phyloP scores from a whole-genome alignment of 2,329 filamentous ascomycete genomes.

The Fusarium nanum region DNA sequence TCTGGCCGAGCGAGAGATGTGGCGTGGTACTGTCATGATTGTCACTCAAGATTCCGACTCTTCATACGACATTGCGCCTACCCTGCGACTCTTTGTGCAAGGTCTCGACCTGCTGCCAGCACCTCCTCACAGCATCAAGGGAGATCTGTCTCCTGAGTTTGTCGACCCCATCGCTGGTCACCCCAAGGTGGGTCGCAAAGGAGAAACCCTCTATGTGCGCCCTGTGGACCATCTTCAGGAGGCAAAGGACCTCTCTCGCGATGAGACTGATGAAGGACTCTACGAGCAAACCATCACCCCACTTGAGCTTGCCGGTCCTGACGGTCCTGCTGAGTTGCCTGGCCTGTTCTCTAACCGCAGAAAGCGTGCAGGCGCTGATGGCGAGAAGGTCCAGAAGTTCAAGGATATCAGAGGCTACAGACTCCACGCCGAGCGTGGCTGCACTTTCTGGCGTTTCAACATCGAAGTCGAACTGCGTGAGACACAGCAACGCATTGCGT shows the following conservation, averaged over 20 bases:
- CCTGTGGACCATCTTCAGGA: slow-evolving; percentile 89
- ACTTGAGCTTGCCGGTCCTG: slow-evolving; percentile 57
- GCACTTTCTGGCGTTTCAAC: slow-evolving; percentile 98
- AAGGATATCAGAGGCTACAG: slow-evolving; percentile 85
- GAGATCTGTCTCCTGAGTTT: slow-evolving; percentile 80
- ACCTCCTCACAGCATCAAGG: slow-evolving; percentile 74
- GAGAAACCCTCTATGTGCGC: slow-evolving; percentile 87
- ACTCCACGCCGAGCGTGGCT: slow-evolving; percentile 85
- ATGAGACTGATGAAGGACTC: slow-evolving; percentile 84
- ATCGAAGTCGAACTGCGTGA: slow-evolving; percentile 87
- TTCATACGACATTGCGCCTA: slow-evolving; percentile 82
- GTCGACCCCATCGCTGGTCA: slow-evolving; percentile 91
- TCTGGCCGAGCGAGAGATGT: slow-evolving; percentile 75
- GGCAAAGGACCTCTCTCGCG: slow-evolving; percentile 78
- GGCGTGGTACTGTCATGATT: slow-evolving; percentile 96
- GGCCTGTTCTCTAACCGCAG: slow-evolving; percentile 66
- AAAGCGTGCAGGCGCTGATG: slow-evolving; percentile 71
- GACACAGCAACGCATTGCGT: slow-evolving; percentile 86
- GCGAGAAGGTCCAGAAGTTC: slow-evolving; percentile 83
- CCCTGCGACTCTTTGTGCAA: slow-evolving; percentile 85
- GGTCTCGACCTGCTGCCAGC: slow-evolving; percentile 84
- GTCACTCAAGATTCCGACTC: slow-evolving; percentile 88
- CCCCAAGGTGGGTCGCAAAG: slow-evolving; percentile 84
- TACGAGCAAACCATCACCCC: slow-evolving; percentile 76
- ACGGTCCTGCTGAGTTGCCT: slow-evolving; percentile 61